phyloP scores from a whole-genome alignment of 306 rosid species.

The Cicer arietinum region DNA sequence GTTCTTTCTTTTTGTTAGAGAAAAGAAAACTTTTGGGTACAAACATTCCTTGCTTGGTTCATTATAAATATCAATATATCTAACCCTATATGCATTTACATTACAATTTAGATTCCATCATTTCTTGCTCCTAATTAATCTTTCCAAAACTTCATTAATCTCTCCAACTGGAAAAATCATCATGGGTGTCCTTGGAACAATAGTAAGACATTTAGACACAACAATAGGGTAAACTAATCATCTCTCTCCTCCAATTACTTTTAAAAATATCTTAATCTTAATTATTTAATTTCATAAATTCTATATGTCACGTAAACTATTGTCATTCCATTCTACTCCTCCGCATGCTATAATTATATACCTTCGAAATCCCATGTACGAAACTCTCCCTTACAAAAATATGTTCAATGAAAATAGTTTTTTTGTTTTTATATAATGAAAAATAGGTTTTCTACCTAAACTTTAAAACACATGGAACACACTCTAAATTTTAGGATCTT shows the following conservation, averaged over 20 bases:
- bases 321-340: not conserved
- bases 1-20: not conserved
- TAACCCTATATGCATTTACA: constrained; percentile 31
- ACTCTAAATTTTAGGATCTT: not conserved
- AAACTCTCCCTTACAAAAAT: constrained; percentile 9
- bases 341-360: not conserved
- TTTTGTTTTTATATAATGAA: not conserved
- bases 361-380: not conserved
- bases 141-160: not conserved
- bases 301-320: not conserved
- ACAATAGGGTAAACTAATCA: constrained; percentile 62
- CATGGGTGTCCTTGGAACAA: constrained; percentile 77
- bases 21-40: constrained; percentile 52
- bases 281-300: not conserved
- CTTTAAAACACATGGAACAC: not conserved
- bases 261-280: not conserved
- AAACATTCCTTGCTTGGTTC: constrained; percentile 62
- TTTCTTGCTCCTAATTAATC: constrained; percentile 34
- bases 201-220: constrained; percentile 76
- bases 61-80: not conserved
- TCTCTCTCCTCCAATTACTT: constrained; percentile 16
- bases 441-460: not conserved
- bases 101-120: constrained; percentile 30
- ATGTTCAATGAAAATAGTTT: not conserved
- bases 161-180: constrained; percentile 12